Evolutionary conservation across 2,329 filamentous ascomycete genomes (phyloP), one percentile per base, ranked within the genome.

Genomic region (Alternaria sp.): DNA sequence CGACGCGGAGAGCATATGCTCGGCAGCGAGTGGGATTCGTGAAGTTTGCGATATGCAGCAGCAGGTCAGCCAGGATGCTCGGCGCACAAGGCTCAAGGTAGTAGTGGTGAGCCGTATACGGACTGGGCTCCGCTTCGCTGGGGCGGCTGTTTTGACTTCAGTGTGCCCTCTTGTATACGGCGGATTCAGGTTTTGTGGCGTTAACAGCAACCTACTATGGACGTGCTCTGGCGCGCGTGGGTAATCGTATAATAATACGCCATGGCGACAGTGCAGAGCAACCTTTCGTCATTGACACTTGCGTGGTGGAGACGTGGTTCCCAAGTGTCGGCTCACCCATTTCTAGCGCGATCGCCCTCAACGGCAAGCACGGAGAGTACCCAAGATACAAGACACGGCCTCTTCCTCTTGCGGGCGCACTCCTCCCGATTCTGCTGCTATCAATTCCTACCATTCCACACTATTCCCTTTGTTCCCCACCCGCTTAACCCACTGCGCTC

Each of bases 201-300:
- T 67, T 72, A 72, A 36, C 55, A 50, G 60, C 46, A 32, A 56
- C 45, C 46, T 65, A 53, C 60, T 71, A 72, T 71, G 41, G 59
- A 27, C 60, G 58, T 45, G 61, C 64, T 53, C 45, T 36, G 44
- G 25, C 54, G 60, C 57, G 41, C 22, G 9, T 34, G 41, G 14
- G 32, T 12, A 18, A 54, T 56, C n/a, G 40, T 28, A 53, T 46
- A 27, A 30, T 25, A 25, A 41, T 34, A 43, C 59, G 54, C 51
- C 44, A 44, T 32, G 32, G 55, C 56, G 41, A 28, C 34, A 22
- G 20, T 20, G 32, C 27, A 44, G 32, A 46, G 22, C n/a, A 25
- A 56, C 51, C 67, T 70, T 68, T 68, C 69, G 69, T 72, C 69
- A 72, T 72, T 57, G 57, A 57, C 30, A 36, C 52, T 59, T 56